A percentile compares a stretch with the other conserved stretches of the same genome.
These are phyloP conservation scores for Exophiala sp. DNA, from an alignment of 2,329 filamentous ascomycete species.

Conservation along the genomic window DNA sequence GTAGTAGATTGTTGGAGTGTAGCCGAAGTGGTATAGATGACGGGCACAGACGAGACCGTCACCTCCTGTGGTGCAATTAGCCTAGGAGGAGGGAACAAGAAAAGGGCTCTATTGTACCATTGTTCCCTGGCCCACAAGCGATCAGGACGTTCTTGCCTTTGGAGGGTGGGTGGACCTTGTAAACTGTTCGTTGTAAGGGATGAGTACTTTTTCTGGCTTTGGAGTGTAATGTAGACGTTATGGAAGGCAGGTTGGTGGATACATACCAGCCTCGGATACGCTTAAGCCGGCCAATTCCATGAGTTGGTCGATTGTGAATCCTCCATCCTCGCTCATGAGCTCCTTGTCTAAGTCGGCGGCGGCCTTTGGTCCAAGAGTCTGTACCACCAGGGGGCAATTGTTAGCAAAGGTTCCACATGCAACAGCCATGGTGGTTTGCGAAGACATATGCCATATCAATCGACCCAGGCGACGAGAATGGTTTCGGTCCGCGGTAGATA, in stretches of 20 bases:
- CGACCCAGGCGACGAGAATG: no score
- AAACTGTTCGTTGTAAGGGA: slow-evolving; percentile 56
- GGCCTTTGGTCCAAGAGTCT: slow-evolving; percentile 83
- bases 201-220: background rate
- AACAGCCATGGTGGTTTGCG: no score
- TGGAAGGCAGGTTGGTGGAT: background rate
- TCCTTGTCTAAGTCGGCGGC: slow-evolving; percentile 88
- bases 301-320: slow-evolving; percentile 91
- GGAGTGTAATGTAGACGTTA: slow-evolving; percentile 2
- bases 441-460: background rate
- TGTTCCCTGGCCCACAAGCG: slow-evolving; percentile 81
- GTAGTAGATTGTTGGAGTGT: slow-evolving; percentile 83
- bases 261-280: slow-evolving; percentile 78
- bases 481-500: background rate
- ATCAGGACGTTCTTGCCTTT: slow-evolving; percentile 73
- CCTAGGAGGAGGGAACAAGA: no score
- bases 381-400: background rate
- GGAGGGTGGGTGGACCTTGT: slow-evolving; percentile 72
- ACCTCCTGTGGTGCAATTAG: no score
- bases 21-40: slow-evolving; percentile 88
- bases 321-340: slow-evolving; percentile 78
- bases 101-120: no score
- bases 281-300: slow-evolving; percentile 96
- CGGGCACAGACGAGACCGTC: slow-evolving; percentile 93
- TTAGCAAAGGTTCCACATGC: background rate